Conservation (phyloP, 352 stramenopile genomes). For the Peronospora farinosa region DNA sequence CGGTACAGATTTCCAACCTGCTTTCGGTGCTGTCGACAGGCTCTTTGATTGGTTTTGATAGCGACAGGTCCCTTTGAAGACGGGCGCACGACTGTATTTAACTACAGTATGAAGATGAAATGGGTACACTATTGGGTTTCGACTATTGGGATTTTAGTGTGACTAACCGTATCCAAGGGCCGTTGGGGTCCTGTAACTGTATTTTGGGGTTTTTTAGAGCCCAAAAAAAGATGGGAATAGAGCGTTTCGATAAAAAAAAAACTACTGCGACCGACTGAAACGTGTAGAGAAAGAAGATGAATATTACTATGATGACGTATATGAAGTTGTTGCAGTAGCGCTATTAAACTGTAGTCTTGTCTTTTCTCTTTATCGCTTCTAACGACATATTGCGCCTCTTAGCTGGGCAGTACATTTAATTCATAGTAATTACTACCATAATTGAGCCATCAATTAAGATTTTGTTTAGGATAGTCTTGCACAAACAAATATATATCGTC, state of each 20-base stretch:
- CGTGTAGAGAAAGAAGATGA: constrained; percentile 2
- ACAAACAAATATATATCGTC: too few species aligned
- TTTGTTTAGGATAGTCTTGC: too few species aligned
- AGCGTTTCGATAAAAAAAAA: constrained; percentile 20
- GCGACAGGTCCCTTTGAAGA: constrained; percentile 6
- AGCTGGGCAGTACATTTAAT: too few species aligned
- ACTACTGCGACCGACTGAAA: constrained; percentile 7
- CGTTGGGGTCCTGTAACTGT: constrained; percentile 6
- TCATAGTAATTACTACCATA: too few species aligned
- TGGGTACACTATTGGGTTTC: background rate
- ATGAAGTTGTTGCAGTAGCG: too few species aligned
- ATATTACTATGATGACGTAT: background rate
- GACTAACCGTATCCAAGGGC: too few species aligned
- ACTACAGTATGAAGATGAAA: background rate
- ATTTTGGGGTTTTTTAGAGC: constrained; percentile 5
- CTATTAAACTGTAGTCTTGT: too few species aligned
- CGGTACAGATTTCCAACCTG: background rate
- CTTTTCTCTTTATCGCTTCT: too few species aligned
- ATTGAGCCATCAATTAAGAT: too few species aligned
- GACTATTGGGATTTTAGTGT: too few species aligned
- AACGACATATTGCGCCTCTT: too few species aligned
- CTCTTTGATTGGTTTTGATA: constrained; percentile 12
- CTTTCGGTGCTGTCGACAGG: constrained; percentile 13
- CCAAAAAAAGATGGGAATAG: too few species aligned
- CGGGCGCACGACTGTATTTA: background rate